Conservation (phyloP, 192 early-diverging fungal genomes). For the Piromyces sp. region DNA sequence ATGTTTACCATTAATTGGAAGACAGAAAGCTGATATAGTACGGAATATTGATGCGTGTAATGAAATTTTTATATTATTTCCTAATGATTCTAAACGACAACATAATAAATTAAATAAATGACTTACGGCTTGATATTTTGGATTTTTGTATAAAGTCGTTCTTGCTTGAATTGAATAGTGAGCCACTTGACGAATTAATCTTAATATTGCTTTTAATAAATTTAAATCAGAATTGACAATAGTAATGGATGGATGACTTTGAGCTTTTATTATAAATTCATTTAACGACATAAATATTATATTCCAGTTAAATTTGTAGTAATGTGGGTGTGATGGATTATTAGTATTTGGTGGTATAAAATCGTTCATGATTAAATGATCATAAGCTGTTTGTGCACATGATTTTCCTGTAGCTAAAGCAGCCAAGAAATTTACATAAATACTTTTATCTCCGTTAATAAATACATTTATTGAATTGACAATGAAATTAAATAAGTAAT, state of each 20-base stretch:
- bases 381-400: neutral
- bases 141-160: neutral
- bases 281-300: neutral
- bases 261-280: neutral
- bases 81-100: neutral
- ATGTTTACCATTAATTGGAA: neutral
- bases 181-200: neutral
- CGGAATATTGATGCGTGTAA: neutral
- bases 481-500: neutral
- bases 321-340: neutral
- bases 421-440: neutral
- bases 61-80: neutral
- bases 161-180: neutral
- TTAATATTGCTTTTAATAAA: neutral
- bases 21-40: neutral
- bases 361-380: neutral
- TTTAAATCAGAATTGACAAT: neutral
- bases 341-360: neutral
- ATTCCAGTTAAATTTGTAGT: neutral
- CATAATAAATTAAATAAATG: neutral
- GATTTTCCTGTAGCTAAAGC: neutral
- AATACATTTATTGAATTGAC: neutral
- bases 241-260: neutral
- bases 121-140: neutral
- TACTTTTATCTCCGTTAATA: neutral